Evolutionary conservation across 208 protist genomes (phyloP).

Genomic region (Angomonas ambiguus): DNA sequence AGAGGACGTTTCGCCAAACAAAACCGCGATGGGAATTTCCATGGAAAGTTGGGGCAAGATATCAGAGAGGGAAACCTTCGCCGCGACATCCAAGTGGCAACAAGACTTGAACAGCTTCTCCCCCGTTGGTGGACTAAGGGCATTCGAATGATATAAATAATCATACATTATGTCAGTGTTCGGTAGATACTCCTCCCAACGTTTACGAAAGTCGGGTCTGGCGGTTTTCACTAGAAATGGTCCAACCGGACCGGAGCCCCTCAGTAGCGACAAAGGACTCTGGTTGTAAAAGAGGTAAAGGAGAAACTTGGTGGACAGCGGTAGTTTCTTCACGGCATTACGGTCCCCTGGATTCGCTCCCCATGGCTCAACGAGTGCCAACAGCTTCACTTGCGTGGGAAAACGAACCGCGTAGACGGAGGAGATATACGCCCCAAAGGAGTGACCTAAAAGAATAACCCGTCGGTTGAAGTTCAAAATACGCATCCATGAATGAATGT

Average conservation of each 20-base stretch:
- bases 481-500: slow-evolving; percentile 37
- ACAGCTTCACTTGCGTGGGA: slow-evolving; percentile 18
- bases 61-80: slow-evolving; percentile 40
- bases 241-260: slow-evolving; percentile 36
- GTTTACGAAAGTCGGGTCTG: slow-evolving; percentile 51
- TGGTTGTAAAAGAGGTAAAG: slow-evolving; percentile 30
- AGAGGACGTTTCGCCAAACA: slow-evolving; percentile 53
- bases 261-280: slow-evolving; percentile 38
- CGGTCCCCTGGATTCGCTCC: slow-evolving; percentile 33
- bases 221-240: slow-evolving; percentile 32
- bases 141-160: slow-evolving; percentile 78
- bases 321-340: slow-evolving; percentile 15
- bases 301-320: slow-evolving; percentile 23
- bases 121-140: slow-evolving; percentile 34
- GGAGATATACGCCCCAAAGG: slow-evolving; percentile 50
- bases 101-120: slow-evolving; percentile 53
- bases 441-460: slow-evolving; percentile 51
- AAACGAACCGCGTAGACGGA: slow-evolving; percentile 42
- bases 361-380: slow-evolving; percentile 57
- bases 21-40: slow-evolving; percentile 26
- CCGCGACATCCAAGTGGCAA: slow-evolving; percentile 43
- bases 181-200: slow-evolving; percentile 34
- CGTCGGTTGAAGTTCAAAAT: slow-evolving; percentile 26
- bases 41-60: slow-evolving; percentile 28
- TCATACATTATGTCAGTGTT: slow-evolving; percentile 52